Percentiles rank a stretch among this genome's conserved stretches.
Conservation (phyloP, 2,329 filamentous ascomycete species). For the Aspergillus latus region DNA sequence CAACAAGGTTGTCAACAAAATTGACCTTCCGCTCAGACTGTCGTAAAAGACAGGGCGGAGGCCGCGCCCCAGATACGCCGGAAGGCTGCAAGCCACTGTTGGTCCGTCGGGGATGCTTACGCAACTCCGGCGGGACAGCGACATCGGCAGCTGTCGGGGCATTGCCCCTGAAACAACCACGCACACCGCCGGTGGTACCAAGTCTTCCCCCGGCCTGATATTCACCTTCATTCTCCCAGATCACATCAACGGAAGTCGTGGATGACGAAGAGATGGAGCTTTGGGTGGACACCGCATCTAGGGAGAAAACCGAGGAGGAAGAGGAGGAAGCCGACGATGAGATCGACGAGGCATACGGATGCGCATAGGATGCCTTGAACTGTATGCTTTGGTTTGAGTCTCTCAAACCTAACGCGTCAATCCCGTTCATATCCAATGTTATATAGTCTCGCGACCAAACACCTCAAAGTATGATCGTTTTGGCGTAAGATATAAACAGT, state of each 20-base stretch:
- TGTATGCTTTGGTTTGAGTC: slow-evolving; percentile 38
- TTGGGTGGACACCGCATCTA: slow-evolving; percentile 63
- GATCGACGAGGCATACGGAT: slow-evolving; percentile 69
- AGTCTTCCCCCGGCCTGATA: slow-evolving; percentile 27
- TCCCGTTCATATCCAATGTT: slow-evolving; percentile 43
- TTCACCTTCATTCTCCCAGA: slow-evolving; percentile 45
- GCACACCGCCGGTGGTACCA: slow-evolving; percentile 26
- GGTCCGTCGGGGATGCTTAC: slow-evolving; percentile 55
- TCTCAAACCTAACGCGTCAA: slow-evolving; percentile 46
- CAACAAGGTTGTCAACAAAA: slow-evolving; percentile 95
- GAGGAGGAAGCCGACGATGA: slow-evolving; percentile 75
- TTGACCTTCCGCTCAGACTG: slow-evolving; percentile 90
- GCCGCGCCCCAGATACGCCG: slow-evolving; percentile 51
- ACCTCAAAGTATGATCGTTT: slow-evolving; percentile 22
- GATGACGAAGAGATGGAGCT: slow-evolving; percentile 69
- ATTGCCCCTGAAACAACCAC: slow-evolving; percentile 29
- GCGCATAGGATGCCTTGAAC: slow-evolving; percentile 40
- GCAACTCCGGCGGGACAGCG: slow-evolving; percentile 42
- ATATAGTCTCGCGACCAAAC: slow-evolving; percentile 26
- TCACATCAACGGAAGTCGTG: slow-evolving; percentile 58
- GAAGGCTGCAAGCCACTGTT: slow-evolving; percentile 52
- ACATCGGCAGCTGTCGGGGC: slow-evolving; percentile 33
- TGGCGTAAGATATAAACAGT: slow-evolving; percentile 14
- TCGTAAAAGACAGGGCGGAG: slow-evolving; percentile 74
- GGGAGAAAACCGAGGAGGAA: slow-evolving; percentile 74